Evolutionary conservation across 768 basidiomycete genomes (phyloP).

Genomic region (Trametes sanguinea): DNA sequence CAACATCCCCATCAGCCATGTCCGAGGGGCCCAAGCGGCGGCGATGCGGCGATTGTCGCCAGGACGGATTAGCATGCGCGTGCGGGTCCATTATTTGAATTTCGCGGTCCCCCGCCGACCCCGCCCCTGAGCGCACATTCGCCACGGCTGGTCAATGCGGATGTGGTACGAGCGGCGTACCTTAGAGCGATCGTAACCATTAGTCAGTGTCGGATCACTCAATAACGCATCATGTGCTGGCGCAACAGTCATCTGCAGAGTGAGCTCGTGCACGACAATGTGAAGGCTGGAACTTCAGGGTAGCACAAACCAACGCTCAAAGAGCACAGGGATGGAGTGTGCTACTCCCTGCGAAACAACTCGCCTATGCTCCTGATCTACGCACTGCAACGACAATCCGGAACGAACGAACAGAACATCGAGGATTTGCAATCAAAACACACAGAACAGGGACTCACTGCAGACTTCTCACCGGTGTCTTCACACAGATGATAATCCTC

Average conservation of each 20-base stretch:
- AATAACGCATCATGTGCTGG: neutral
- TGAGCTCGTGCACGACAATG: too few species aligned
- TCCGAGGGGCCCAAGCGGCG: neutral
- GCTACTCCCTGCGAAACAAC: too few species aligned
- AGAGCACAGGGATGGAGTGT: too few species aligned
- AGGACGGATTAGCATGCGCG: neutral
- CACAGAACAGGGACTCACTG: neutral
- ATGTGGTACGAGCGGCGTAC: neutral
- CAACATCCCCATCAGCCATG: neutral
- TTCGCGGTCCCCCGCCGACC: neutral
- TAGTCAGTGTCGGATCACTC: neutral
- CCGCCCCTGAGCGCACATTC: neutral
- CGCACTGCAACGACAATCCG: neutral
- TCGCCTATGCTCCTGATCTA: neutral
- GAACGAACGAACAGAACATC: neutral
- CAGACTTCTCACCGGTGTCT: neutral
- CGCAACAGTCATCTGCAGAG: neutral
- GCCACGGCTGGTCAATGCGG: neutral
- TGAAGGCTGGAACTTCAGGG: too few species aligned
- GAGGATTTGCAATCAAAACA: neutral
- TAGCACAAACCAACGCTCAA: too few species aligned
- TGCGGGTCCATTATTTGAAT: conserved; percentile 1
- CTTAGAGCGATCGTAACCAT: neutral
- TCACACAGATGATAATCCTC: neutral
- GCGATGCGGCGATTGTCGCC: conserved; percentile 6